Percentiles rank a stretch among this genome's conserved stretches.
These are phyloP conservation scores for Alloteropsis angusta DNA, from an alignment of 202 grass and related monocot species.

Conservation along the genomic window DNA sequence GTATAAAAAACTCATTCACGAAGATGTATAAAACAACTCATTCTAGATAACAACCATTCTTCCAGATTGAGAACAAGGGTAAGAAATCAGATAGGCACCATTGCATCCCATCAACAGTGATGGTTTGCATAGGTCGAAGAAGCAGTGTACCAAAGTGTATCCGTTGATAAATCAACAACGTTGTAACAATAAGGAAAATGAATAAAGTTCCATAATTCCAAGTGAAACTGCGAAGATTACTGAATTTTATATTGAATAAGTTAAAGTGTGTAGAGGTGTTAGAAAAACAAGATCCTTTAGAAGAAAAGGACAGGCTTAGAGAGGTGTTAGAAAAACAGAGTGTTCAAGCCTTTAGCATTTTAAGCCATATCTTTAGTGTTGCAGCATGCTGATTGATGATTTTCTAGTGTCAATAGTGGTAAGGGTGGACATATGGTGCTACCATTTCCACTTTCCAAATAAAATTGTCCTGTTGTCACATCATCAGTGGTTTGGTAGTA, in stretches of 20 bases:
- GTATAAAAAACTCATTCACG: background rate
- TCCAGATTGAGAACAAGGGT: background rate
- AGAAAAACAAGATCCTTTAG: background rate
- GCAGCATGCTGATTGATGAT: background rate
- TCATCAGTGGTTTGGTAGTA: background rate
- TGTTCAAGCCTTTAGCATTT: background rate
- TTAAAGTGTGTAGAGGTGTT: background rate
- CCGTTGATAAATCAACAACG: conserved; percentile 12
- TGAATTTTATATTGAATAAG: background rate
- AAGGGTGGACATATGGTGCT: background rate
- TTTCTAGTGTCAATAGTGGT: background rate
- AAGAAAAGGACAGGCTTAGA: too few relatives aligned
- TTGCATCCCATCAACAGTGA: background rate
- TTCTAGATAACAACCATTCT: background rate
- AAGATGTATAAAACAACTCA: background rate
- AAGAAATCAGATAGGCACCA: background rate
- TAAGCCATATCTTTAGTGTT: background rate
- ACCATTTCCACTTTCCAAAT: background rate
- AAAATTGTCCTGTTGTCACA: background rate
- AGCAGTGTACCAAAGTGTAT: background rate
- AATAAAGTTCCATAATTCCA: background rate
- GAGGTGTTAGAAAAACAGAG: background rate
- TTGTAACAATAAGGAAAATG: background rate
- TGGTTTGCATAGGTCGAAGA: background rate
- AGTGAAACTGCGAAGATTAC: background rate